Evolutionary conservation across 768 basidiomycete species (phyloP), one percentile per base, ranked within the genome.

Genomic region (Chlorophyllum brunneum): DNA sequence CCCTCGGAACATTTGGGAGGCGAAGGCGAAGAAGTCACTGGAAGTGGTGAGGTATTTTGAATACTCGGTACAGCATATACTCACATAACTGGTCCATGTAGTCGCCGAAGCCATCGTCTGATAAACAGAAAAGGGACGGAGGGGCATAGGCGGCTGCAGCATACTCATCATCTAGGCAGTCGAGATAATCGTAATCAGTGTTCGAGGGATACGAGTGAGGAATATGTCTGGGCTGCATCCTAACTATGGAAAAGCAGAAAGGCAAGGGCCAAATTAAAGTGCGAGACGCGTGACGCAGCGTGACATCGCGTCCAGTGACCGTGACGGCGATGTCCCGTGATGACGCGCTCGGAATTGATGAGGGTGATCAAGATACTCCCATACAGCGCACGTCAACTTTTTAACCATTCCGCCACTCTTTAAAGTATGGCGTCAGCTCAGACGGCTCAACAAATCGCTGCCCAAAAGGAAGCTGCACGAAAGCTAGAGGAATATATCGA

Each of bases 401-500:
- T 24, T 37, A 33, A 43, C 20, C 16, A 56, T 23, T 27, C 41
- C 3, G 38, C 20, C 16, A 36, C 47, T 49, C 24, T 45, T 49
- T 45, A 39, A 49, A 38, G 36, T 36, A 70, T 70, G 66, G 63
- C 67, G 34, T 59, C 64, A 44, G 53, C 56, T 27, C 62, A 63
- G 52, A 59, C 66, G 20, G 56, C 63, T 10, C 66, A 67, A 55
- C 62, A 65, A 56, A 57, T 66, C 36, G 59, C 62, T 3, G 63
- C 66, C 36, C 67, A 70, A 51, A 68, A 77, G 56, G 75, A 75
- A 54, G 62, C 74, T 40, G 67, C 78, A 42, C 71, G 74, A 42
- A 78, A 82, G 61, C 71, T 87, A 20, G 83, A 88, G 59, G 87
- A 90, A 64, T 88, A 85, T 62, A 86, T 89, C 49, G 85, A 88